A percentile compares a stretch with the other conserved stretches of the same genome.
Conservation (phyloP, 305 asterid genomes). For the Fraxinus velutina region DNA sequence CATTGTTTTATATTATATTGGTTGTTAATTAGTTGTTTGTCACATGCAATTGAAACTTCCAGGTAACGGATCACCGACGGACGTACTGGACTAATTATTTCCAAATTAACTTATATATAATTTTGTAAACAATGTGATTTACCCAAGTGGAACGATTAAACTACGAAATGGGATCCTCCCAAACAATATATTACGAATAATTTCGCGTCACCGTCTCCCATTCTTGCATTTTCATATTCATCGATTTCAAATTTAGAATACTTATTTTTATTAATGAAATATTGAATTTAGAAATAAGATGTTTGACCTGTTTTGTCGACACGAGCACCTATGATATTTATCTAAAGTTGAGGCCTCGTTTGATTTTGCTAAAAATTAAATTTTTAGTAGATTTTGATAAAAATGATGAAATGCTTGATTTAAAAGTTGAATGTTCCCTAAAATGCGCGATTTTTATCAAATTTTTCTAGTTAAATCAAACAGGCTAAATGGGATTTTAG, state of each 20-base stretch:
- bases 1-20: not conserved
- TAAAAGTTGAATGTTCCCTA: not conserved
- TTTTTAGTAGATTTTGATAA: not conserved
- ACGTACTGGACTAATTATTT: not conserved
- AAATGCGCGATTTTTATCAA: not conserved
- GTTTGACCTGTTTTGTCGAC: not conserved
- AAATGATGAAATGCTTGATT: not conserved
- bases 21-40: not conserved
- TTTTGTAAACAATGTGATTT: not conserved
- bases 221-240: not conserved
- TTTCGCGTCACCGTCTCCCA: not conserved
- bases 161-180: not conserved
- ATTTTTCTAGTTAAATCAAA: not conserved
- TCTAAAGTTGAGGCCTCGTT: not conserved
- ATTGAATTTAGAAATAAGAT: not conserved
- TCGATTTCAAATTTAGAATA: not conserved
- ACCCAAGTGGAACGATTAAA: not conserved
- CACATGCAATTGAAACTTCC: not conserved
- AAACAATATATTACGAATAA: not conserved
- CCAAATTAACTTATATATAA: not conserved
- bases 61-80: constrained; percentile 6
- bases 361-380: not conserved
- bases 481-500: not conserved
- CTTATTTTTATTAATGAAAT: not conserved
- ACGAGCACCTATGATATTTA: not conserved